These are phyloP conservation scores for Castanea sativa DNA, from an alignment of 306 rosid genomes.

Conservation along the genomic window DNA sequence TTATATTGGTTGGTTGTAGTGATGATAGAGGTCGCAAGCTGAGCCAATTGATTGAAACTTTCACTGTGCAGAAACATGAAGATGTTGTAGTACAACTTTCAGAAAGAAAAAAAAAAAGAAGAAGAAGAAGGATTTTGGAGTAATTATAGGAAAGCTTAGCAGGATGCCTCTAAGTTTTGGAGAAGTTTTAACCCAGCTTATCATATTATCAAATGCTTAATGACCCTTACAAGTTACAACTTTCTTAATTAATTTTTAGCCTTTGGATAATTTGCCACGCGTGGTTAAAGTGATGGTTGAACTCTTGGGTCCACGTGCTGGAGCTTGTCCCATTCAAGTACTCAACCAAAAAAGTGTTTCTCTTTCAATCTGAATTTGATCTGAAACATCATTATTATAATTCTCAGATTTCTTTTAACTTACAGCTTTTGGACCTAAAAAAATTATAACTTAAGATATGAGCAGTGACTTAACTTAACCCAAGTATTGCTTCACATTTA, in stretches of 20 bases:
- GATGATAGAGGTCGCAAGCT: constrained; percentile 51
- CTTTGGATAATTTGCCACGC: constrained; percentile 19
- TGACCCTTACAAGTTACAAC: constrained; percentile 33
- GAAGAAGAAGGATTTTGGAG: not conserved
- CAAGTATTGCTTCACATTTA: not conserved
- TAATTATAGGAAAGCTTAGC: constrained; percentile 23
- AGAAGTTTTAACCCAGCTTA: constrained; percentile 18
- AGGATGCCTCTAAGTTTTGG: constrained; percentile 21
- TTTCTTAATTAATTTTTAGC: constrained; percentile 12
- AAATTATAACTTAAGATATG: not conserved
- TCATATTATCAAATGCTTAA: constrained; percentile 27
- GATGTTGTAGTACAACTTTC: not conserved
- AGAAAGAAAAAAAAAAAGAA: constrained; percentile 1
- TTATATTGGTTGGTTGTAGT: constrained; percentile 23
- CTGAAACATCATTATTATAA: not conserved
- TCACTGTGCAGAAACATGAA: constrained; percentile 13
- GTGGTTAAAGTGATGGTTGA: constrained; percentile 29
- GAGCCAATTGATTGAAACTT: constrained; percentile 23
- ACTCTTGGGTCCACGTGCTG: constrained; percentile 20
- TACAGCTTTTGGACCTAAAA: not conserved
- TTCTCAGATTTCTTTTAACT: not conserved
- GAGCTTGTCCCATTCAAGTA: constrained; percentile 4
- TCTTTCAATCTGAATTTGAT: constrained; percentile 2
- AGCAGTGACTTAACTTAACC: too few relatives aligned
- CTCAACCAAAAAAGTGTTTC: constrained; percentile 1